A percentile compares a stretch with the other conserved stretches of the same genome.
Conservation (phyloP, 805 yeast genomes). For the Starmerella bacillaris region DNA sequence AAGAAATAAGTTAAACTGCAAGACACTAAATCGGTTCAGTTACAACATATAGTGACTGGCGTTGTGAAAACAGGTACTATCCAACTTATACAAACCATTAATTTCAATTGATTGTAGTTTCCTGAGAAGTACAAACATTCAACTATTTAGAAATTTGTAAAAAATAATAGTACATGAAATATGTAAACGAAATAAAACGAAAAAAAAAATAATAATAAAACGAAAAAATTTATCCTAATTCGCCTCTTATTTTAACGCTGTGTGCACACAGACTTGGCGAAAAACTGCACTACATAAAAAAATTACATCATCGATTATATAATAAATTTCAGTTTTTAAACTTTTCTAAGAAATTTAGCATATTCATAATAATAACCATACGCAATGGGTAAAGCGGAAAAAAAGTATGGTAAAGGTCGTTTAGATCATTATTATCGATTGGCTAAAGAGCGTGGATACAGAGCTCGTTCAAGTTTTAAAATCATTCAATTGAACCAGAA, state of each 20-base stretch:
- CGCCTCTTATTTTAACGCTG: too few species aligned
- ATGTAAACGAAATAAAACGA: neutral
- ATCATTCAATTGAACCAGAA: constrained; percentile 89
- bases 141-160: neutral
- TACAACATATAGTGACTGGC: too few species aligned
- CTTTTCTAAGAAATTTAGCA: constrained; percentile 2
- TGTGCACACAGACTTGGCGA: too few species aligned
- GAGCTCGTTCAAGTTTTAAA: constrained; percentile 97
- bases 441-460: constrained; percentile 94
- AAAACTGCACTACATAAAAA: constrained; percentile 1
- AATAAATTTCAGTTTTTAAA: too few species aligned
- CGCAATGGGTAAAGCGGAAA: constrained; percentile 74
- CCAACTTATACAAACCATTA: too few species aligned
- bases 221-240: too few species aligned
- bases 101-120: too few species aligned
- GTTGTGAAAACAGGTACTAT: too few species aligned
- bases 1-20: too few species aligned
- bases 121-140: too few species aligned
- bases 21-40: too few species aligned
- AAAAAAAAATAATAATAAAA: neutral
- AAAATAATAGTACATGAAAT: neutral
- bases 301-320: constrained; percentile 2
- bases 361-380: neutral
- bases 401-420: constrained; percentile 96
- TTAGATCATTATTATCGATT: constrained; percentile 89